A percentile compares a stretch with the other conserved stretches of the same genome.
phyloP scores from a whole-genome alignment of 2,329 filamentous ascomycete genomes.

The Aspergillus jensenii region DNA sequence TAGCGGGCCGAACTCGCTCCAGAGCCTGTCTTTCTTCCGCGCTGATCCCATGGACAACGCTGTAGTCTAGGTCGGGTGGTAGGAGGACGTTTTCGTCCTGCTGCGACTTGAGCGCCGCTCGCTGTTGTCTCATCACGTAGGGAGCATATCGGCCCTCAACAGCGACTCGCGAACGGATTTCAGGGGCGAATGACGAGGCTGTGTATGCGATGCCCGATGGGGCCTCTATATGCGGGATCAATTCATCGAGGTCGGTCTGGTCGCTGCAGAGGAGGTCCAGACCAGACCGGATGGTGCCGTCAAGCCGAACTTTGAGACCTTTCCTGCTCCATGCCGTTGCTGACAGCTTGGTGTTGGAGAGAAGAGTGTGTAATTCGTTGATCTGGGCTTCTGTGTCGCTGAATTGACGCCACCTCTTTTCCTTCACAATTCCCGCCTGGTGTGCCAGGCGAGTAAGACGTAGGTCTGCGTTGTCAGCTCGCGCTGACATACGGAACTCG shows the following conservation, averaged over 20 bases:
- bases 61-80: slow-evolving; percentile 75
- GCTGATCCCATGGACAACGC: slow-evolving; percentile 69
- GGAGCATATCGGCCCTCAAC: slow-evolving; percentile 87
- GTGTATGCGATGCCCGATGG: slow-evolving; percentile 38
- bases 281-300: slow-evolving; percentile 67
- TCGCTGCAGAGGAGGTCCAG: slow-evolving; percentile 76
- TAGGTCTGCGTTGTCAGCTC: slow-evolving; percentile 90
- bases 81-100: slow-evolving; percentile 75
- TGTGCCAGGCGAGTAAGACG: slow-evolving; percentile 79
- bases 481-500: slow-evolving; percentile 89
- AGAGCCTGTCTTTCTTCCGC: slow-evolving; percentile 75
- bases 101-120: slow-evolving; percentile 65
- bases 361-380: slow-evolving; percentile 60
- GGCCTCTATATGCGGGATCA: slow-evolving; percentile 55
- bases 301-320: slow-evolving; percentile 68
- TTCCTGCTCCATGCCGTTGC: slow-evolving; percentile 66
- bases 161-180: slow-evolving; percentile 67
- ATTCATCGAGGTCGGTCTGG: slow-evolving; percentile 57
- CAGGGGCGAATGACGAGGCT: slow-evolving; percentile 51
- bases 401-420: slow-evolving; percentile 73
- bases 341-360: slow-evolving; percentile 60
- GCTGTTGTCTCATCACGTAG: slow-evolving; percentile 73
- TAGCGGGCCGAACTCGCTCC: slow-evolving; percentile 72
- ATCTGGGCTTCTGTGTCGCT: slow-evolving; percentile 66
- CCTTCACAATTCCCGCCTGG: slow-evolving; percentile 73